Base-by-base conservation (phyloP, 2,329 filamentous ascomycete genomes). In the Aspergillus caelatus region DNA sequence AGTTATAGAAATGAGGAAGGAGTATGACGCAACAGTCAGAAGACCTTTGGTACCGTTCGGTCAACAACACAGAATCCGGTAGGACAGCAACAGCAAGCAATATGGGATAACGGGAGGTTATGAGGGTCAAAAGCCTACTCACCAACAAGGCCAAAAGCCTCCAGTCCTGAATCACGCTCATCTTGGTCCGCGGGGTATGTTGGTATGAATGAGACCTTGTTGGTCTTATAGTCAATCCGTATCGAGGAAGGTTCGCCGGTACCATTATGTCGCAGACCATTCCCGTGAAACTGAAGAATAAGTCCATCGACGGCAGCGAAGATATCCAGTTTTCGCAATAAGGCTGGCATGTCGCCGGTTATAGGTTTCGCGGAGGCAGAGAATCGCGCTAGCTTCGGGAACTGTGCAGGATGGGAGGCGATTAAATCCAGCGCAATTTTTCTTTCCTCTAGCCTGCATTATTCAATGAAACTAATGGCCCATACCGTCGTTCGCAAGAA, bases 1-100 rank as follows among this genome's bases (percentile, higher is more conserved):
- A 26, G 90, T 93, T 71, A 99, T 96, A 12, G 92, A 90, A 62
- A 99, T 86, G 8, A 99, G 86, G 78, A 94, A 98, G 67, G 89
- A 91, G 32, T 89, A 86, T 43, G 89, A 91, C 26, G 93, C 91
- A 64, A 98, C 87, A 41, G 89, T 92, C 52, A 99, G 86, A 1
- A 99, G 81, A 26, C 95, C 94, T 98, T 64, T 53, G 12, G 41
- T 67, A 56, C 30, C 54, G 36, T 14, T 9, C 43, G 62, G 43
- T 53, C 30, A 61, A 48, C 34, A 61, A 54, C 54, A 46, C 10
- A 12, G 9, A 30, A 52, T n/a, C 19, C 21, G 5, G 9, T 32
- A 14, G 19, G 28, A 52, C 16, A 32, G n/a, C 4, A 32, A 32
- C 19, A n/a, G 28, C 28, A 21, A 52, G 19, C 9, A 19, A 32